Conservation (phyloP, 2,329 filamentous ascomycete genomes). For the Xylariaceae sp. region DNA sequence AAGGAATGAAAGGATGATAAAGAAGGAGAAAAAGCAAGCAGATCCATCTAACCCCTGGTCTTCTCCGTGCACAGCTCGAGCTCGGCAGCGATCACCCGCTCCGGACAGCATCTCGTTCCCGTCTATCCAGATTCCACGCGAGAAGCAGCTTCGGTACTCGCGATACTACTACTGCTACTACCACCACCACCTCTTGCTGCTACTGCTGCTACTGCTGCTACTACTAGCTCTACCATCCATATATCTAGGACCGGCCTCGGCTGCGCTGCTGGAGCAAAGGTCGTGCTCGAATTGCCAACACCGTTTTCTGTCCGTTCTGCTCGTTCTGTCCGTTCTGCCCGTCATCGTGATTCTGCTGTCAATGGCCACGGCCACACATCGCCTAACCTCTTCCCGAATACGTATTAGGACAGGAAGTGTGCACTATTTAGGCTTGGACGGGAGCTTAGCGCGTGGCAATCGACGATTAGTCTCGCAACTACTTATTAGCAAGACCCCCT, state of each 20-base stretch:
- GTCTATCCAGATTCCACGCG: background rate
- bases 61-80: background rate
- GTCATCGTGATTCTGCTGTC: slow-evolving; percentile 12
- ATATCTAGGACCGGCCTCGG: background rate
- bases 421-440: slow-evolving; percentile 17
- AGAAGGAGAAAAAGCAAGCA: background rate
- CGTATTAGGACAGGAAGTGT: slow-evolving; percentile 21
- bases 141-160: background rate
- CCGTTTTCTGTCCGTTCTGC: background rate
- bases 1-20: background rate
- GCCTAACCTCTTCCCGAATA: slow-evolving; percentile 24
- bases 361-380: slow-evolving; percentile 29
- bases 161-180: background rate
- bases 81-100: background rate
- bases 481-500: slow-evolving; percentile 24
- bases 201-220: background rate
- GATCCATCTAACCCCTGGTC: background rate
- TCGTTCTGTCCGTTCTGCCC: background rate
- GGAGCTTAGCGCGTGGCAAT: slow-evolving; percentile 23
- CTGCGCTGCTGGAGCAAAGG: background rate
- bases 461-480: slow-evolving; percentile 8
- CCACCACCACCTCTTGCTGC: background rate
- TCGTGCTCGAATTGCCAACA: background rate
- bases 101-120: background rate
- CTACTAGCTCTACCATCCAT: background rate